These are phyloP conservation scores for Colletotrichum acutatum DNA, from an alignment of 2,329 filamentous ascomycete species.

Conservation along the genomic window DNA sequence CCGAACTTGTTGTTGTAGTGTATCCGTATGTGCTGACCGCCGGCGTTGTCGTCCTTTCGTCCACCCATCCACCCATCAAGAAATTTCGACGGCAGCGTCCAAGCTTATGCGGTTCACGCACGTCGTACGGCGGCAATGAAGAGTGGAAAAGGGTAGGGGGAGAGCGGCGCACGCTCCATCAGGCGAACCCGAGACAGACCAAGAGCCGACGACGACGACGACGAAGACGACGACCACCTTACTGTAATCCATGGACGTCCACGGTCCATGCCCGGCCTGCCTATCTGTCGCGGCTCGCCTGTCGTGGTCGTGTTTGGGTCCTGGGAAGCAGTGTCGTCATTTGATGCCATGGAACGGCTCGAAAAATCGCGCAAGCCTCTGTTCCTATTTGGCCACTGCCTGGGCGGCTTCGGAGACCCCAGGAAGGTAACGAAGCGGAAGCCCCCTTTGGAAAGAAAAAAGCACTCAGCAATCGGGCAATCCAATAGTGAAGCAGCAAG, in stretches of 20 bases:
- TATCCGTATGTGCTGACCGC: conserved; percentile 17
- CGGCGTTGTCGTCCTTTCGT: background rate
- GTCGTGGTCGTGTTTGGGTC: background rate
- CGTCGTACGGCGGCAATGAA: background rate
- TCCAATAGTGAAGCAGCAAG: conserved; percentile 11
- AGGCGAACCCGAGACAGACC: conserved; percentile 7
- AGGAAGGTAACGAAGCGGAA: conserved; percentile 30
- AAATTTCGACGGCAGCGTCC: background rate
- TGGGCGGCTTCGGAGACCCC: conserved; percentile 21
- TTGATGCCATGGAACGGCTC: conserved; percentile 15
- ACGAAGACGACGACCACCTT: background rate
- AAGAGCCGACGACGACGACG: conserved; percentile 6
- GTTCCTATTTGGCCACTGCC: conserved; percentile 9
- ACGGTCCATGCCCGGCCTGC: background rate
- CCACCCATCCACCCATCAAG: background rate
- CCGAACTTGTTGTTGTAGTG: background rate
- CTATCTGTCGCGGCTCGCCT: background rate
- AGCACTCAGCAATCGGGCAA: conserved; percentile 16
- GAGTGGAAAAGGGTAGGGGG: background rate
- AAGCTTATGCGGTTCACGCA: conserved; percentile 8
- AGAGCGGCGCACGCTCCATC: conserved; percentile 11
- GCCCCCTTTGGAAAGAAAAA: conserved; percentile 12
- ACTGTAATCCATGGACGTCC: background rate
- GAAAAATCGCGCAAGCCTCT: conserved; percentile 33
- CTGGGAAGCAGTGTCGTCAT: conserved; percentile 27